A percentile compares a stretch with the other conserved stretches of the same genome.
Evolutionary conservation across 768 basidiomycete species (phyloP).

Genomic region (Pulveroboletus sp.): DNA sequence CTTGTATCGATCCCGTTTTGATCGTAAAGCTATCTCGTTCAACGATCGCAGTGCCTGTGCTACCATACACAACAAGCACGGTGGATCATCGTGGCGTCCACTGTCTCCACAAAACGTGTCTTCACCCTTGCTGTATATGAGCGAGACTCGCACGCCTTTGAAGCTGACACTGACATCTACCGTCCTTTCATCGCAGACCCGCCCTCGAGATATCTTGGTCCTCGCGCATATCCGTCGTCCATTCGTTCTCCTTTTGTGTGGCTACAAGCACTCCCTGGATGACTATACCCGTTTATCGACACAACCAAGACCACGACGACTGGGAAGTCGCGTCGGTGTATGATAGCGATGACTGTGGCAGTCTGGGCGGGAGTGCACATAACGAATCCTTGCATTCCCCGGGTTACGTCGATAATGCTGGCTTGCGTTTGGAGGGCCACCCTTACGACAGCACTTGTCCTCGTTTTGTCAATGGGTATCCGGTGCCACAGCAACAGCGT

Average conservation of each 20-base stretch:
- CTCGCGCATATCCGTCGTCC: not conserved
- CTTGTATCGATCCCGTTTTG: conserved; percentile 2
- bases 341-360: conserved; percentile 27
- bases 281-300: conserved; percentile 26
- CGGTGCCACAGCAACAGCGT: conserved; percentile 12
- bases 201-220: conserved; percentile 1
- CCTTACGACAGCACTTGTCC: conserved; percentile 1
- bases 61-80: conserved; percentile 16
- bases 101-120: conserved; percentile 23
- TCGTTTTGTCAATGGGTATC: conserved; percentile 12
- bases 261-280: conserved; percentile 5
- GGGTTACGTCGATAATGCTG: conserved; percentile 6
- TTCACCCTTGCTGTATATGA: conserved; percentile 26
- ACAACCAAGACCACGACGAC: conserved; percentile 21
- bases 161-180: not conserved
- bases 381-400: conserved; percentile 9
- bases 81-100: conserved; percentile 18
- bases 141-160: conserved; percentile 3
- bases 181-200: conserved; percentile 1
- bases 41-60: conserved; percentile 6
- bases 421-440: conserved; percentile 1
- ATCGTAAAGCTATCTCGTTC: conserved; percentile 7
- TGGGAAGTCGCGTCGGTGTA: conserved; percentile 30
- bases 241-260: not conserved
- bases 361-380: conserved; percentile 18